Evolutionary conservation across 148 eudicot species (phyloP).

Genomic region (Spergularia marina): DNA sequence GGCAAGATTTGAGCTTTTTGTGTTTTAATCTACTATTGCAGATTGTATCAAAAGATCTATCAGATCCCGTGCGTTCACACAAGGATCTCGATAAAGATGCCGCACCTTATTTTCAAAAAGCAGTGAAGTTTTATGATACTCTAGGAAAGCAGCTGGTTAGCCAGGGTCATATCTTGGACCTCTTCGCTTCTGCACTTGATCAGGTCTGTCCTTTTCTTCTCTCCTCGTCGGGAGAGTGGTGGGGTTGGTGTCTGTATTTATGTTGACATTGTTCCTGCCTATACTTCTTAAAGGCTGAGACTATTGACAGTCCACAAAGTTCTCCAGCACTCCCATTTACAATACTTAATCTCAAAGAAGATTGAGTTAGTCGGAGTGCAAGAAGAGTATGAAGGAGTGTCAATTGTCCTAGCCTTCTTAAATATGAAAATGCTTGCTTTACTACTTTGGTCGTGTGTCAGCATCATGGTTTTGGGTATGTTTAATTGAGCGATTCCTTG

Average conservation of each 20-base stretch:
- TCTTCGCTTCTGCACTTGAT: slow-evolving; percentile 98
- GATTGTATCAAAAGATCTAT: slow-evolving; percentile 93
- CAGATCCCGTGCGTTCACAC: slow-evolving; percentile 96
- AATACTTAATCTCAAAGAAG: too few species aligned
- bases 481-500: not conserved
- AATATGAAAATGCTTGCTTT: not conserved
- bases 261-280: not conserved
- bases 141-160: slow-evolving; percentile 79
- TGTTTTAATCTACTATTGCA: slow-evolving; percentile 27
- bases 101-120: slow-evolving; percentile 87
- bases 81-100: slow-evolving; percentile 99
- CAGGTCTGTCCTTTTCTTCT: slow-evolving; percentile 50
- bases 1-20: not conserved
- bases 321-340: too few species aligned
- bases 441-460: not conserved
- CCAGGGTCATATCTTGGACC: slow-evolving; percentile 92
- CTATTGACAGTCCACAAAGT: too few species aligned
- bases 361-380: too few species aligned
- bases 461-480: not conserved
- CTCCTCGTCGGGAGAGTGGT: not conserved
- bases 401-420: not conserved
- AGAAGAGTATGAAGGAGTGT: too few species aligned
- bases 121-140: slow-evolving; percentile 77
- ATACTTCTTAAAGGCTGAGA: not conserved
- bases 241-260: not conserved